Conservation (phyloP, 306 rosid species). For the Pueraria montana region DNA sequence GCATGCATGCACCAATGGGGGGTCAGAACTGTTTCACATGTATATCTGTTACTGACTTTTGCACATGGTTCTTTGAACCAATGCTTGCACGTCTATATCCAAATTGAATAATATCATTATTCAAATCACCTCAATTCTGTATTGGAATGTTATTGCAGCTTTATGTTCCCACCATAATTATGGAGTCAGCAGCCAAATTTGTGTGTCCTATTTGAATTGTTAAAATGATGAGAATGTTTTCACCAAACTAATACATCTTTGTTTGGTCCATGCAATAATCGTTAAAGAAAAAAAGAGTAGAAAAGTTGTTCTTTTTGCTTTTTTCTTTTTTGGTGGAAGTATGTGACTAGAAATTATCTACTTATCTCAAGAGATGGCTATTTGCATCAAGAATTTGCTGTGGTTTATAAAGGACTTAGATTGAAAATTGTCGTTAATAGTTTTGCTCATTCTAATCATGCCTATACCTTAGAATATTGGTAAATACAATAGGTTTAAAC, state of each 20-base stretch:
- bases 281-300: background rate
- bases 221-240: conserved; percentile 37
- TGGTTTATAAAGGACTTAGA: background rate
- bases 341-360: background rate
- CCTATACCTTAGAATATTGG: background rate
- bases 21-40: conserved; percentile 25
- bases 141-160: conserved; percentile 49
- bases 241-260: conserved; percentile 19
- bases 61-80: conserved; percentile 51
- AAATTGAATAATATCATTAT: conserved; percentile 20
- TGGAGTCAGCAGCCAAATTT: conserved; percentile 29
- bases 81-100: conserved; percentile 55
- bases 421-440: background rate
- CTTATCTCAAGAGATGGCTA: background rate
- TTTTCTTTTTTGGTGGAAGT: background rate
- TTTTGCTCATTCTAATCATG: background rate
- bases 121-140: conserved; percentile 48
- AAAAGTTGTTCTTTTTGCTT: conserved; percentile 14
- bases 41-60: conserved; percentile 48
- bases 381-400: background rate
- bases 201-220: conserved; percentile 6
- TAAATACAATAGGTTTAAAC: background rate
- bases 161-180: conserved; percentile 10
- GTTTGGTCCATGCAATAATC: conserved; percentile 6
- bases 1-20: conserved; percentile 43